Conservation (phyloP, 768 basidiomycete genomes). For the Mycena metata region DNA sequence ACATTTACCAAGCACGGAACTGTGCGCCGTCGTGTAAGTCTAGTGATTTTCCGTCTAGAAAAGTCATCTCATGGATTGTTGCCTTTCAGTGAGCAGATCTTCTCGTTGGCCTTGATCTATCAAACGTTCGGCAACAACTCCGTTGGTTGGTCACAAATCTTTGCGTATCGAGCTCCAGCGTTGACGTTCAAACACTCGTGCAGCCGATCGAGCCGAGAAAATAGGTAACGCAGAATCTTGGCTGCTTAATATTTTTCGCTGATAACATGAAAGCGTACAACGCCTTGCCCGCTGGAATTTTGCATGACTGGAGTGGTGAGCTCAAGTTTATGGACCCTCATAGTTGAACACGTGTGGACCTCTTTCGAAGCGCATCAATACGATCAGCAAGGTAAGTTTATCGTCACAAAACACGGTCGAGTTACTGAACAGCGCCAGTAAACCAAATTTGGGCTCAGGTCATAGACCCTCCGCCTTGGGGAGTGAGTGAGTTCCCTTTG, state of each 20-base stretch:
- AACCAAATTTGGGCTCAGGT: conserved; percentile 59
- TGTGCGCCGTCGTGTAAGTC: conserved; percentile 57
- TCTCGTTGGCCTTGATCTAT: conserved; percentile 57
- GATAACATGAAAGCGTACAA: conserved; percentile 50
- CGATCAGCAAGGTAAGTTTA: conserved; percentile 53
- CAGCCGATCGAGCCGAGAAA: conserved; percentile 55
- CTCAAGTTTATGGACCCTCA: background rate
- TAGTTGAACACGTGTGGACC: background rate
- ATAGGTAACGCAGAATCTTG: conserved; percentile 44
- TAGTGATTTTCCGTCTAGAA: background rate
- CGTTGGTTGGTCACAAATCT: conserved; percentile 37
- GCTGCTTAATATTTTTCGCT: background rate
- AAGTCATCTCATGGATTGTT: background rate
- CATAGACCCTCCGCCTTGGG: conserved; percentile 48
- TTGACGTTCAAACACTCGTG: background rate
- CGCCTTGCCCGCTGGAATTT: conserved; percentile 55
- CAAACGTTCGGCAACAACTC: conserved; percentile 58
- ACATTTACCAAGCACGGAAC: conserved; percentile 46
- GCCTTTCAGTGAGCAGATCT: conserved; percentile 55
- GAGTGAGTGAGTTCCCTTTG: background rate
- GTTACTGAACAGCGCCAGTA: conserved; percentile 39
- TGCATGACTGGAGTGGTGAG: conserved; percentile 56
- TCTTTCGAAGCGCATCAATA: conserved; percentile 54
- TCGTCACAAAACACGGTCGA: background rate
- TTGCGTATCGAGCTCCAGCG: background rate